Base-by-base conservation (phyloP, 495 filamentous ascomycete species). In the Eremomyces bilateralis region DNA sequence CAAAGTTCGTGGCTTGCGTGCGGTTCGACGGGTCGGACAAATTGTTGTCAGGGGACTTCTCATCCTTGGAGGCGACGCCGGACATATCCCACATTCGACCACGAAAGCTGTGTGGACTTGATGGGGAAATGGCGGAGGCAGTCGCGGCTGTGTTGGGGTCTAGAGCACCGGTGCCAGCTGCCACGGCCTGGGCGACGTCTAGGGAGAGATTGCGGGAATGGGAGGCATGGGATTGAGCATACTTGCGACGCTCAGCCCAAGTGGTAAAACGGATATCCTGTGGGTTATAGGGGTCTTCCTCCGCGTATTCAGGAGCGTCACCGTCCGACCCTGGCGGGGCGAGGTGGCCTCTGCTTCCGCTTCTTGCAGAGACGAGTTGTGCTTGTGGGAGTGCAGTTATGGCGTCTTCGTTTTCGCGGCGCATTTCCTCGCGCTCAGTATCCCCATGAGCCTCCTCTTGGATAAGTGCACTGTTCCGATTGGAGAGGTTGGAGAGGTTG, bases 391-490 rank as follows among this genome's bases (percentile, higher is more conserved):
- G 67, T 15, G 77, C 73, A 20, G 79, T 73, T 43, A 92, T 73
- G 31, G 68, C 67, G 47, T 91, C 82, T 56, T 88, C 74, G 46
- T 88, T 77, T 51, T 90, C 82, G n/a, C 66, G 64, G 32, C 79
- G 71, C 11, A 92, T 61, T 47, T 88, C 73, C 53, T 88, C 81
- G 22, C 69, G 62, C 31, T 83, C 77, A 2, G 61, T 53, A 46
- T 92, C 75, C n/a, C 80, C 80, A 27, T 63, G 67, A 3, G 82
- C 80, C 58, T 81, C 80, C 33, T 76, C 71, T 42, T 68, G 64
- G 43, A 92, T 88, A 16, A 80, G 57, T 5, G 78, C 75, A 17
- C 73, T 80, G 55, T 76, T 75, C 28, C 82, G 70, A 21, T 53
- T 47, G 15, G 39, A 21, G n/a, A n/a, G n/a, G n/a, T n/a, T n/a